These are phyloP conservation scores for Saturnispora gosingensis DNA, from an alignment of 805 yeast genomes.

Conservation along the genomic window DNA sequence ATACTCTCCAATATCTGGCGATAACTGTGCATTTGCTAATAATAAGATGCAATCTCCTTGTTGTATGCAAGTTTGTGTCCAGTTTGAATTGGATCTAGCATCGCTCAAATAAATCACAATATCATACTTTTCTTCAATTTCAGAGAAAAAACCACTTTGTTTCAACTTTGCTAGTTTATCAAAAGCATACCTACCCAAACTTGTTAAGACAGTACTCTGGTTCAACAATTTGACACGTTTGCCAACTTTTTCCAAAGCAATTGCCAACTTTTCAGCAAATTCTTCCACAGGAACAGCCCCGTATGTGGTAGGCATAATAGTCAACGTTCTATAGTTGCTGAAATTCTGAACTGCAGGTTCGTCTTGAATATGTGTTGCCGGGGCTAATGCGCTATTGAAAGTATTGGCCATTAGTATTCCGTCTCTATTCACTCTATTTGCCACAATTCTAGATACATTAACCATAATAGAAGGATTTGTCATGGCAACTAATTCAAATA, in stretches of 20 bases:
- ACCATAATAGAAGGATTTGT: constrained; percentile 87
- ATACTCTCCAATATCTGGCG: constrained; percentile 74
- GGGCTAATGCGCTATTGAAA: constrained; percentile 17
- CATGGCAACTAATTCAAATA: constrained; percentile 76
- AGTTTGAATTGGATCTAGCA: constrained; percentile 67
- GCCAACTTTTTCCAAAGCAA: constrained; percentile 66
- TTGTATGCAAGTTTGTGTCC: constrained; percentile 89
- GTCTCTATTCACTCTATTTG: constrained; percentile 35
- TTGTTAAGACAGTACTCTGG: constrained; percentile 69
- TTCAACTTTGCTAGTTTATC: constrained; percentile 79
- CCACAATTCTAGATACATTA: constrained; percentile 80
- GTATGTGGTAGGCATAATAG: constrained; percentile 67
- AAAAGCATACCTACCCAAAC: constrained; percentile 87
- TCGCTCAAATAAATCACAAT: constrained; percentile 88
- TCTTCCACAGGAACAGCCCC: constrained; percentile 76
- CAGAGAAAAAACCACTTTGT: constrained; percentile 82
- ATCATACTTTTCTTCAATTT: constrained; percentile 80
- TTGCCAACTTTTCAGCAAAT: constrained; percentile 65
- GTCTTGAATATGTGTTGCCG: constrained; percentile 24
- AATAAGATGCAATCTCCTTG: constrained; percentile 93
- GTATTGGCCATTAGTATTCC: constrained; percentile 9
- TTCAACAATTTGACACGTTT: constrained; percentile 70
- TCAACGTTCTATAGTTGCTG: constrained; percentile 67
- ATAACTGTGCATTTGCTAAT: constrained; percentile 72
- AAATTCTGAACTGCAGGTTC: constrained; percentile 27